Percentiles rank a stretch among this genome's conserved stretches.
Conservation (phyloP, 2,329 filamentous ascomycete species). For the Didymella sp. region DNA sequence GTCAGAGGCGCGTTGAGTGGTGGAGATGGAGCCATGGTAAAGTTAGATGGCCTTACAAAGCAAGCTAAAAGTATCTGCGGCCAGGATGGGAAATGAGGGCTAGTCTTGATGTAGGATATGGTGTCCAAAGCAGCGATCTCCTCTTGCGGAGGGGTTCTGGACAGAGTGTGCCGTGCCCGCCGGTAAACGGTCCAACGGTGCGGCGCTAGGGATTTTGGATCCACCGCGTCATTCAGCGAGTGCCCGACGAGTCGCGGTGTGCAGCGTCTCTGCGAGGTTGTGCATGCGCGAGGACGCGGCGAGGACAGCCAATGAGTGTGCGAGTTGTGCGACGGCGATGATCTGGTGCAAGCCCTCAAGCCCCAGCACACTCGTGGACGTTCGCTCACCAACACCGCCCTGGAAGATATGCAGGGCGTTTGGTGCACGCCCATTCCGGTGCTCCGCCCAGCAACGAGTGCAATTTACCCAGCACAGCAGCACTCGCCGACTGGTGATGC, state of each 20-base stretch:
- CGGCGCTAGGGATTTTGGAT: slow-evolving; percentile 28
- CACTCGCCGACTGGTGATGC: slow-evolving; percentile 5
- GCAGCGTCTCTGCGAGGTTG: slow-evolving; percentile 28
- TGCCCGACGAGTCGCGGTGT: slow-evolving; percentile 33
- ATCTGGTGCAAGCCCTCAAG: slow-evolving; percentile 19
- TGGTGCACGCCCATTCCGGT: slow-evolving; percentile 18
- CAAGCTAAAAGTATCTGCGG: slow-evolving; percentile 24
- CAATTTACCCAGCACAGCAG: slow-evolving; percentile 18
- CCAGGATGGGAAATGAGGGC: slow-evolving; percentile 16
- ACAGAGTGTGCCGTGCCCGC: slow-evolving; percentile 19
- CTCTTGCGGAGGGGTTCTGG: slow-evolving; percentile 20
- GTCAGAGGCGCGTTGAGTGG: slow-evolving; percentile 30
- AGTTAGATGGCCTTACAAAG: slow-evolving; percentile 30
- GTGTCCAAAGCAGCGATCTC: slow-evolving; percentile 29
- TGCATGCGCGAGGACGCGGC: slow-evolving; percentile 33
- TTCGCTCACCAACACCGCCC: slow-evolving; percentile 21
- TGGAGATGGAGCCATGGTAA: slow-evolving; percentile 9
- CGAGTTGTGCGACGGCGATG: slow-evolving; percentile 12
- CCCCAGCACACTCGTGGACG: slow-evolving; percentile 20
- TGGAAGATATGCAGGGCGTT: slow-evolving; percentile 20
- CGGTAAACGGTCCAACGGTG: slow-evolving; percentile 21
- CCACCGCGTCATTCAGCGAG: slow-evolving; percentile 20
- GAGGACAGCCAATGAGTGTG: slow-evolving; percentile 15
- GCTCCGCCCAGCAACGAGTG: slow-evolving; percentile 16
- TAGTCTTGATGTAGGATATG: slow-evolving; percentile 36